These are phyloP conservation scores for Lojkania enalia DNA, from an alignment of 2,329 filamentous ascomycete species.

Conservation along the genomic window DNA sequence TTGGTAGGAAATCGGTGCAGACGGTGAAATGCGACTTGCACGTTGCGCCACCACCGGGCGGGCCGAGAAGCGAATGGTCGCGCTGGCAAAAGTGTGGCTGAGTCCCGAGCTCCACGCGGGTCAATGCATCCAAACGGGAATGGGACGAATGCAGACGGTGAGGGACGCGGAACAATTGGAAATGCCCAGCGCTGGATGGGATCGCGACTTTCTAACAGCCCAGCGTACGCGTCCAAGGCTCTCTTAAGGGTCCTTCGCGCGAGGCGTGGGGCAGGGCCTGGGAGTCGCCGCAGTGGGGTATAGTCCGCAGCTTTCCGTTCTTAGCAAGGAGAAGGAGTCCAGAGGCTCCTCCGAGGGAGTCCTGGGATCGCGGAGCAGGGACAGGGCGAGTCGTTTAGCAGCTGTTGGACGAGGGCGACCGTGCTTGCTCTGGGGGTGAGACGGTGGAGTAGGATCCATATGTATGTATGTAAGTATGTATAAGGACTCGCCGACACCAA, in stretches of 20 bases:
- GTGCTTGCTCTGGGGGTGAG: slow-evolving; percentile 27
- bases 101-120: slow-evolving; percentile 8
- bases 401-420: slow-evolving; percentile 31
- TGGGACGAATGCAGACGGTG: slow-evolving; percentile 24
- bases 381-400: slow-evolving; percentile 12
- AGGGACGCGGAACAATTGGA: too few relatives aligned
- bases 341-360: slow-evolving; percentile 21
- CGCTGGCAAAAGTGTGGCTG: slow-evolving; percentile 36
- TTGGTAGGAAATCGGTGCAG: slow-evolving; percentile 37
- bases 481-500: slow-evolving; percentile 27
- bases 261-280: slow-evolving; percentile 32
- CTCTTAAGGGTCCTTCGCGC: slow-evolving; percentile 27
- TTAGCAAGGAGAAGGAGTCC: slow-evolving; percentile 25
- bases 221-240: slow-evolving; percentile 27
- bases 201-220: too few relatives aligned
- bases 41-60: slow-evolving; percentile 30
- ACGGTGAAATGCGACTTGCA: slow-evolving; percentile 20
- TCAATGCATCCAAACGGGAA: slow-evolving; percentile 19
- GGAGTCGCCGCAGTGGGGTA: slow-evolving; percentile 37
- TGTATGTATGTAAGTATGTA: slow-evolving; percentile 34
- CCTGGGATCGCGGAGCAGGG: slow-evolving; percentile 22
- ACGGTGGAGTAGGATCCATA: slow-evolving; percentile 27
- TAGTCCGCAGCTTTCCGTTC: slow-evolving; percentile 31
- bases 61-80: slow-evolving; percentile 27
- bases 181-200: too few relatives aligned